These are phyloP conservation scores for maize (Zea mays) DNA, from an alignment of 176 grass and related monocot genomes.

Conservation along the genomic window DNA sequence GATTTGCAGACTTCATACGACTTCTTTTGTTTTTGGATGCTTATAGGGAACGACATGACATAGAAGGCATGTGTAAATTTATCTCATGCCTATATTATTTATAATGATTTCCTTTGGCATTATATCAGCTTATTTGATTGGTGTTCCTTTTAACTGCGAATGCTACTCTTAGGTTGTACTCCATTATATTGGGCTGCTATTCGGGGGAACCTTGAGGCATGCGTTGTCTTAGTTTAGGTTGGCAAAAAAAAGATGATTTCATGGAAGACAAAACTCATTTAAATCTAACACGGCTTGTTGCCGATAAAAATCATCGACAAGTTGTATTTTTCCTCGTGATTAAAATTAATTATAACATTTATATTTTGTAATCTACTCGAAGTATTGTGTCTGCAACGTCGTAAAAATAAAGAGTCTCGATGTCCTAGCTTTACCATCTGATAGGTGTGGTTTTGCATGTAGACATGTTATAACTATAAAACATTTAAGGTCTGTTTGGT, in stretches of 20 bases:
- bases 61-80: conserved; percentile 67
- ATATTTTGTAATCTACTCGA: background rate
- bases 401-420: background rate
- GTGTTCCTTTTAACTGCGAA: conserved; percentile 35
- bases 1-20: conserved; percentile 89
- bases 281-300: conserved; percentile 83
- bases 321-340: conserved; percentile 97
- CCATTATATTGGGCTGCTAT: conserved; percentile 99
- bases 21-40: conserved; percentile 99
- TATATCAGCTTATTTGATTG: conserved; percentile 25
- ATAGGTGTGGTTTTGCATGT: conserved; percentile 9
- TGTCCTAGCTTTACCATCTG: conserved; percentile 24
- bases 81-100: conserved; percentile 17
- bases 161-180: conserved; percentile 76
- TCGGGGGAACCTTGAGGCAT: conserved; percentile 85
- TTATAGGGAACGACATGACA: conserved; percentile 81
- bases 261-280: conserved; percentile 92
- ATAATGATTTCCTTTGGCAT: background rate
- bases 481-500: no score
- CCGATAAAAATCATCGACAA: conserved; percentile 90
- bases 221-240: conserved; percentile 90
- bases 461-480: background rate
- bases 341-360: conserved; percentile 33
- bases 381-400: background rate
- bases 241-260: conserved; percentile 98